Base-by-base conservation (phyloP, 2,329 filamentous ascomycete genomes). In the Aspergillus costaricaensis region DNA sequence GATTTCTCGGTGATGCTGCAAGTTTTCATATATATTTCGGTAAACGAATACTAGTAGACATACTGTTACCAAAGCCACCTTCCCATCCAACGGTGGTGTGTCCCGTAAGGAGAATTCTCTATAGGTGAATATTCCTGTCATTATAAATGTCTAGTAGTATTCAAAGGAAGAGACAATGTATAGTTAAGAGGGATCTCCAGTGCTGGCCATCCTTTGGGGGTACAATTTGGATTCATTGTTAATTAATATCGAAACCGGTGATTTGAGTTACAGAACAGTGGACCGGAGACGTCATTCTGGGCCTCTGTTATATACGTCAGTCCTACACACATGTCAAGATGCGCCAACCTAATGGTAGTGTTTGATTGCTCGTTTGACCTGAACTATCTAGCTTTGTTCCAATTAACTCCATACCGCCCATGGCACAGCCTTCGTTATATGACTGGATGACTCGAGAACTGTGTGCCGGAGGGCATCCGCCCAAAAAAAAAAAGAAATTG, bases 101-200 rank as follows among this genome's bases (percentile, higher is more conserved):
- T 23, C 19, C 19, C 19, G 17, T n/a, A 44, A 44, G 39, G 7
- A 17, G 55, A 74, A 75, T 27, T 67, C 62, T n/a, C 58, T 62
- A 56, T 68, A 68, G 3, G 68, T 73, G 39, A 74, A 63, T 19
- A 71, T 19, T 7, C 68, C 70, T 5, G 67, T 60, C 68, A 74
- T 75, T 12, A 19, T 44, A 5, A 19, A 23, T 44, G 41, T 23
- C 19, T 14, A 44, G 14, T 6, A 12, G 17, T 44, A 44, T 44
- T 12, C 5, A 4, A 14, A 36, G 17, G 8, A 44, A 44, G 17
- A 44, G 8, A 21, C 4, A 2, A 21, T 15, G 10, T 23, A 14
- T 23, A 44, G 4, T 14, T 44, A 21, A 44, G 19, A 43, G 8
- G 17, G 9, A 43, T 12, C 4, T 21, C 41, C 4, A 21, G 21